Base-by-base conservation (phyloP, 768 basidiomycete genomes). In the Agaricus blazei region DNA sequence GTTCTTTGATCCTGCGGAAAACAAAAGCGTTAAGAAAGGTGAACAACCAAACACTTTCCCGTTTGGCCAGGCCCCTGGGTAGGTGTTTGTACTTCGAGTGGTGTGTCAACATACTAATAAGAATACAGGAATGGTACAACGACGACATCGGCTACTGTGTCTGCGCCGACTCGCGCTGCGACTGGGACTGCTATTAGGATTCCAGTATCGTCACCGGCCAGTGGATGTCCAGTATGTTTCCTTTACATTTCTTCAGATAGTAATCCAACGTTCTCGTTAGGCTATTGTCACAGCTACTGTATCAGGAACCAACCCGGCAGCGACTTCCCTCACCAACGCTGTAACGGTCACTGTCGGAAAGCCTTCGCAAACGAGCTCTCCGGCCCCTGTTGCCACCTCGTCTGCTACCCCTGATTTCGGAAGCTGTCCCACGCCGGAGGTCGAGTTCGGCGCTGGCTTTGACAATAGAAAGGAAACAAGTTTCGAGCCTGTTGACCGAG, bases 361-460 rank as follows among this genome's bases (percentile, higher is more conserved):
- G 41, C 57, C 61, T 36, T 48, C 67, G 27, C 51, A 66, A 34
- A 60, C 66, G n/a, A 57, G 56, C 46, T 56, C 59, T 3, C 55
- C 58, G 43, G 56, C 63, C 40, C 43, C 66, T 8, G 43, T 62
- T 9, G 60, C 64, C 11, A 34, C 67, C n/a, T 44, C 62, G 5
- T 23, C 63, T 11, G 56, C 59, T 40, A 34, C 56, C 57, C 73
- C 68, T 14, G 62, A 81, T 68, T 84, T 85, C 57, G 82, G 83
- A 36, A 71, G 65, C 24, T 84, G 83, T 70, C 69, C 78, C 3
- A 70, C 79, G 11, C 83, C 84, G 12, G 67, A 82, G 67, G 82
- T 86, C 56, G 73, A 77, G 61, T 86, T 86, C 60, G 82, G 71
- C 45, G 68, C 62, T 29, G 81, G 80, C 37, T 83, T 86, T 61